Evolutionary conservation across 148 eudicot species (phyloP), one percentile per base, ranked within the genome.

Genomic region (Limonium bicolor): DNA sequence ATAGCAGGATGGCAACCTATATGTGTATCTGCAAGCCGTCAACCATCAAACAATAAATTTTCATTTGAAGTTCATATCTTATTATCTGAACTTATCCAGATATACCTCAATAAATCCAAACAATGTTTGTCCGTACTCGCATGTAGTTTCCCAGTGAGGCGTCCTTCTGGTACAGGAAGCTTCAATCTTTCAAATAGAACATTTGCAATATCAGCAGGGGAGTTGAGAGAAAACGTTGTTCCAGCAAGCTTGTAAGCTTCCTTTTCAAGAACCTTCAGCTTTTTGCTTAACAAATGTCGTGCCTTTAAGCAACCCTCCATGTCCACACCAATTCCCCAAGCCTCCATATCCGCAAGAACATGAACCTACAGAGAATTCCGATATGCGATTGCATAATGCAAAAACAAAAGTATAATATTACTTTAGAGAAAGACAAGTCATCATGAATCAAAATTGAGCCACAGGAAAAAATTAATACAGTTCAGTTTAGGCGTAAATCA

Each of bases 81-180:
- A n/a, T n/a, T n/a, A n/a, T n/a, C n/a, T n/a, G n/a, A n/a, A n/a
- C n/a, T n/a, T n/a, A n/a, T n/a, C n/a, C n/a, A n/a, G n/a, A 34
- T 31, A 24, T 81, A 92, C 99, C 95, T 85, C 58, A 92, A 51
- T 48, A 67, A 53, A 52, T 92, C 86, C 72, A 92, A 68, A 57
- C 95, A 92, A 41, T 78, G 88, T 52, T 85, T 92, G 57, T 81
- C 95, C 15, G 99, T 92, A 59, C 99, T 92, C 36, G 81, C 80
- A 59, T 92, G 99, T 40, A 70, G 71, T 49, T 81, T 85, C 45
- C 83, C 85, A 59, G 66, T 73, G 47, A 72, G 63, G 45, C 53
- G 61, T 3, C 82, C 88, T 53, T 78, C 94, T 1, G 95, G 94
- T 63, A 81, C 49, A 25, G 94, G 88, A 42, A 92, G 85, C 78